Percentiles rank a stretch among this genome's conserved stretches.
These are phyloP conservation scores for Lasiosphaeria hispida DNA, from an alignment of 495 filamentous ascomycete species.

Conservation along the genomic window DNA sequence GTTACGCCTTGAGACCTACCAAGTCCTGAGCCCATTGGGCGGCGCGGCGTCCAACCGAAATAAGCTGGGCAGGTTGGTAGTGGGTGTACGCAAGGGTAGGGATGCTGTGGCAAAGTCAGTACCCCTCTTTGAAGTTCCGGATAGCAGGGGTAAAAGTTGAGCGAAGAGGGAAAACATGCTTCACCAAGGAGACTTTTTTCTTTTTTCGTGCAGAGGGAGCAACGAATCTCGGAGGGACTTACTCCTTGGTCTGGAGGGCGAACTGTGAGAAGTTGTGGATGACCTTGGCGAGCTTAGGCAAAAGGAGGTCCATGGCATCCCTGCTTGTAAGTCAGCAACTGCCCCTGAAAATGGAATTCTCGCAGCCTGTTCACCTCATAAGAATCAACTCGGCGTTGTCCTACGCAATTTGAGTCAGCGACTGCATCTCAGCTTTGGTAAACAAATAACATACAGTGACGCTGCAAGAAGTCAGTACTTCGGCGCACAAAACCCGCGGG, in stretches of 20 bases:
- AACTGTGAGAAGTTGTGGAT: conserved; percentile 78
- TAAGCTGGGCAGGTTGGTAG: conserved; percentile 58
- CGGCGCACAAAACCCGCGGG: background rate
- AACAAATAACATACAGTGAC: background rate
- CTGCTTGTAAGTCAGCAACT: conserved; percentile 14
- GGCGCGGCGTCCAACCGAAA: conserved; percentile 77
- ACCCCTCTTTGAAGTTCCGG: no score
- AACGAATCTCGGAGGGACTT: conserved; percentile 17
- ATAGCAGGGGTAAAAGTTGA: no score
- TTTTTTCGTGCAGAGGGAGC: background rate
- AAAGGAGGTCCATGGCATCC: conserved; percentile 64
- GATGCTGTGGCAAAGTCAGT: background rate
- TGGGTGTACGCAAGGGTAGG: conserved; percentile 81
- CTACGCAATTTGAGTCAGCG: conserved; percentile 44
- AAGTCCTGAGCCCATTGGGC: conserved; percentile 86
- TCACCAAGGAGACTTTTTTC: conserved; percentile 20
- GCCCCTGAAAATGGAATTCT: conserved; percentile 11
- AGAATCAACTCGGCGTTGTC: conserved; percentile 92
- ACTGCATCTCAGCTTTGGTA: background rate
- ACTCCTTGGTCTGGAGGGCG: conserved; percentile 69
- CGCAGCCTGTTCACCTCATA: conserved; percentile 47
- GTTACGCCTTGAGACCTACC: background rate
- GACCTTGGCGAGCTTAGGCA: conserved; percentile 82
- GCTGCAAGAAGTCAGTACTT: background rate
- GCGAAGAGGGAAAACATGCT: background rate